These are phyloP conservation scores for Ramaria sp. DNA, from an alignment of 768 basidiomycete species.

Conservation along the genomic window DNA sequence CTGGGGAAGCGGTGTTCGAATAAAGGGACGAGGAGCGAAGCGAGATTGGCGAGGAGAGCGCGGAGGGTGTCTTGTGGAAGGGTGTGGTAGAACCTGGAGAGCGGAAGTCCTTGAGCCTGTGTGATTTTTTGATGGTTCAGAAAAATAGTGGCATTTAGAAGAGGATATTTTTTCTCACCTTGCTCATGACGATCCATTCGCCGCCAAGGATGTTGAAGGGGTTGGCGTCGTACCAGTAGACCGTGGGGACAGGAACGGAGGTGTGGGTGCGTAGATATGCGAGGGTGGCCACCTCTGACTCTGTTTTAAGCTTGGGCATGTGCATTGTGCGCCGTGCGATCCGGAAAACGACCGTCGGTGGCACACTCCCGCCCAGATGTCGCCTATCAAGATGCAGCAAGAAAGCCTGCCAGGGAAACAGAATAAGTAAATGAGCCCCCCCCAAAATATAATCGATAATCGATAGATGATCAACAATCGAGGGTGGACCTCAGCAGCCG, in stretches of 20 bases:
- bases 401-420: constrained; percentile 45
- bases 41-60: constrained; percentile 56
- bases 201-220: constrained; percentile 78
- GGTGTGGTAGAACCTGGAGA: constrained; percentile 60
- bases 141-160: background rate
- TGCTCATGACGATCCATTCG: constrained; percentile 82
- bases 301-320: constrained; percentile 79
- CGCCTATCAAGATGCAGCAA: constrained; percentile 54
- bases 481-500: too few species aligned
- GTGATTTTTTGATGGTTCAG: constrained; percentile 8
- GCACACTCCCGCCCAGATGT: constrained; percentile 1
- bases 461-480: too few species aligned
- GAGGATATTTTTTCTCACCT: constrained; percentile 38
- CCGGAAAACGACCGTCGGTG: constrained; percentile 52
- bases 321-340: constrained; percentile 60
- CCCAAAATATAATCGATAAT: too few species aligned
- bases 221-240: constrained; percentile 73
- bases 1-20: constrained; percentile 73
- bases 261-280: constrained; percentile 66
- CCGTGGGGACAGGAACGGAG: constrained; percentile 58
- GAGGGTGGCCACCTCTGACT: constrained; percentile 81
- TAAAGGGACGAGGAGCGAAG: constrained; percentile 55
- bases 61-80: constrained; percentile 55
- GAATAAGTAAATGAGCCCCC: too few species aligned
- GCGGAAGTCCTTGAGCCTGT: constrained; percentile 65